Evolutionary conservation across 441 rosid genomes (phyloP).

Genomic region (Manihot esculenta): DNA sequence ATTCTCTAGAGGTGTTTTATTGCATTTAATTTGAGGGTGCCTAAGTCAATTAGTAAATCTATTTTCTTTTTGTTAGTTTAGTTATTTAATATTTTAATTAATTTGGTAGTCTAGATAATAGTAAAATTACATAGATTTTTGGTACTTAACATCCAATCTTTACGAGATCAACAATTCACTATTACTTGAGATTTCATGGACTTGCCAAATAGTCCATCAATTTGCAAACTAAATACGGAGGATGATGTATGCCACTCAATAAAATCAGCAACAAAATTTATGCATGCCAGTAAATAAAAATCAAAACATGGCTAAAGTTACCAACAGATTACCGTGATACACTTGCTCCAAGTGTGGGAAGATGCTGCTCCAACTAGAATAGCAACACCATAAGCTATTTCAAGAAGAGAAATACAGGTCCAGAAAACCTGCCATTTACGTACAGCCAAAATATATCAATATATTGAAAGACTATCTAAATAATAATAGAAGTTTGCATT

Average conservation of each 20-base stretch:
- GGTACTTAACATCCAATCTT: no score
- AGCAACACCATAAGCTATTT: conserved; percentile 79
- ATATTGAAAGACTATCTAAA: neutral
- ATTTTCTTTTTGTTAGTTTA: no score
- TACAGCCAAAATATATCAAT: neutral
- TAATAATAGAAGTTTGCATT: neutral
- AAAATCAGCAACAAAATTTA: neutral
- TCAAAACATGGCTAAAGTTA: neutral
- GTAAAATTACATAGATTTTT: no score
- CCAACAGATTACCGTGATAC: conserved; percentile 53
- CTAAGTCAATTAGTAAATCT: no score
- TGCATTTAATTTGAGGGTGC: no score
- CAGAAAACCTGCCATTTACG: conserved; percentile 68
- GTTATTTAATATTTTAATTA: no score
- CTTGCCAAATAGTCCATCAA: no score
- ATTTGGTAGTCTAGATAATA: no score
- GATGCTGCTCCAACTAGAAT: conserved; percentile 77
- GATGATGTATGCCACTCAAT: neutral
- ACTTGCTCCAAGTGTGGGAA: conserved; percentile 78
- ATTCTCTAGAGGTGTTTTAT: no score
- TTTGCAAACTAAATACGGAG: neutral
- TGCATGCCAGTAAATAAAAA: neutral
- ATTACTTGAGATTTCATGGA: no score
- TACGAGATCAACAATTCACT: no score
- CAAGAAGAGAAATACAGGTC: conserved; percentile 79